Evolutionary conservation across 108 stramenopile genomes (phyloP), one percentile per base, ranked within the genome.

Genomic region (Stephanodiscus minutulus): DNA sequence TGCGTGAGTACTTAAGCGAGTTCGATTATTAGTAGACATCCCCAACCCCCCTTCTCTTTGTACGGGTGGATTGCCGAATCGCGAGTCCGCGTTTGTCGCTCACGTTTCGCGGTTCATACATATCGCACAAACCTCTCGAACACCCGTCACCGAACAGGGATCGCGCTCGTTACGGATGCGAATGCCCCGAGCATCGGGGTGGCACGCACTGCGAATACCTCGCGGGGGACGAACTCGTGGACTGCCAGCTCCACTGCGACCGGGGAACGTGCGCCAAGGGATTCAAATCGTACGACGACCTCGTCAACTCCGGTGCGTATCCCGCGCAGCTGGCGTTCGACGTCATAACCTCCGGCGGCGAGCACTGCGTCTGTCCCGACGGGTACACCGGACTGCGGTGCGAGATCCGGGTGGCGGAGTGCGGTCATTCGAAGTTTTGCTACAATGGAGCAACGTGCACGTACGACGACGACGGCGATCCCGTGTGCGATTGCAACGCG

Each of bases 371-470:
- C 31, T 80, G 79, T 52, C 79, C 79, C 4, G 33, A 60, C 37
- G 73, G 73, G 1, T 80, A 41, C 12, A 80, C 79, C 25, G 79
- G 79, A 7, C 67, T 80, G 7, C 62, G 13, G 24, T 80, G 79
- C 41, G 79, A 80, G 25, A 80, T 80, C 35, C 37, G 37, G n/a
- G 79, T 75, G 33, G 20, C 74, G 18, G 35, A 63, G 22, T 80
- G 79, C 22, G 41, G 46, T 13, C 22, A 57, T 7, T 24, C 60
- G 3, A 76, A 70, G 36, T 75, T 75, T 48, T 80, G 79, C 61
- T 80, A 80, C 69, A 75, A 80, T 64, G 79, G 79, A 61, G 49
- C 66, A 24, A 70, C 49, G 0, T 80, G 79, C 68, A 66, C 60
- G 13, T 78, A 71, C 36, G 77, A 78, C 22, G 50, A 55, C 22